phyloP scores from a whole-genome alignment of 805 yeast genomes.

The Yamadazyma akitaensis region DNA sequence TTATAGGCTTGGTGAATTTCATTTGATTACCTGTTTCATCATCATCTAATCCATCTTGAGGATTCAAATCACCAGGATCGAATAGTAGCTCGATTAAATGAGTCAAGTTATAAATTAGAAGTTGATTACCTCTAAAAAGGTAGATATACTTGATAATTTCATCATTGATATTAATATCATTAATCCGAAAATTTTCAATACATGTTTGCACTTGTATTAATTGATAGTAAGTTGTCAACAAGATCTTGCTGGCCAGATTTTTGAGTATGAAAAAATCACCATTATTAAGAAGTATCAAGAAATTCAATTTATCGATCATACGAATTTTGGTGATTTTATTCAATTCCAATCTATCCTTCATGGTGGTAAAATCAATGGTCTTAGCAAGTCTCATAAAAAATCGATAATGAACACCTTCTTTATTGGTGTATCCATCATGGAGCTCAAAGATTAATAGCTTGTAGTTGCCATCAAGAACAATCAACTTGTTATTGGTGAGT shows the following conservation, averaged over 20 bases:
- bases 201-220: constrained; percentile 27
- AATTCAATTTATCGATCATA: constrained; percentile 29
- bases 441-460: constrained; percentile 11
- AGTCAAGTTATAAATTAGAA: constrained; percentile 19
- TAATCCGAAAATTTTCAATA: constrained; percentile 33
- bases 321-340: constrained; percentile 20
- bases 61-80: constrained; percentile 15
- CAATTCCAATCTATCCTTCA: constrained; percentile 25
- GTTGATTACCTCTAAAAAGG: constrained; percentile 37
- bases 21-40: constrained; percentile 10
- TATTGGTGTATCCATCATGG: constrained; percentile 9
- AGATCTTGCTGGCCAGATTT: constrained; percentile 22
- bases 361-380: constrained; percentile 35
- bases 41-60: constrained; percentile 17
- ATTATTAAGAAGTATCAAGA: constrained; percentile 31
- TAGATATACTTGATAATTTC: constrained; percentile 18
- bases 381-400: constrained; percentile 27
- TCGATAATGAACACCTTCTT: constrained; percentile 15
- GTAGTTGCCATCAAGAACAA: constrained; percentile 8
- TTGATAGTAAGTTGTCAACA: constrained; percentile 23
- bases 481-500: constrained; percentile 7
- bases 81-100: constrained; percentile 17
- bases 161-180: constrained; percentile 17
- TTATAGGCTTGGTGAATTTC: constrained; percentile 23
- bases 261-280: constrained; percentile 40